phyloP scores from a whole-genome alignment of 2,329 filamentous ascomycete species.

The Sclerotinia nivalis region DNA sequence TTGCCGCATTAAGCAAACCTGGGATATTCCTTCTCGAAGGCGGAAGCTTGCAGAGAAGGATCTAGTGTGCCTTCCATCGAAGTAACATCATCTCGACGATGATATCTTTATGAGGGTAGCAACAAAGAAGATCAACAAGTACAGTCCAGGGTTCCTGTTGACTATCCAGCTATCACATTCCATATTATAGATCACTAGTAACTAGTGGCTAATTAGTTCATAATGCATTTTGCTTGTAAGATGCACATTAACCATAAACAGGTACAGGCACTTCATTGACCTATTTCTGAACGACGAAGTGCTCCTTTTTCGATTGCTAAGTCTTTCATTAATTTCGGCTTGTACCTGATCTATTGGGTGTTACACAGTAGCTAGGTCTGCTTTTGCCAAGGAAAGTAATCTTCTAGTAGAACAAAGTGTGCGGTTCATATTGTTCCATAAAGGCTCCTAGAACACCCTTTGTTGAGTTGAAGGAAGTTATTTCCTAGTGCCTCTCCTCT shows the following conservation, averaged over 20 bases:
- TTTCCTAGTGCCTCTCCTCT: background rate
- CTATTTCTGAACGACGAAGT: background rate
- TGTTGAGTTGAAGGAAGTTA: background rate
- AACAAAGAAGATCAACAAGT: background rate
- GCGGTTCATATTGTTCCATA: background rate
- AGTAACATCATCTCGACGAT: background rate
- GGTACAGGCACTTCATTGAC: background rate
- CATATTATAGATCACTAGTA: no score
- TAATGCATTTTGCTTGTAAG: background rate
- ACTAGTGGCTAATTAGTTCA: background rate
- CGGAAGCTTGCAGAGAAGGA: background rate
- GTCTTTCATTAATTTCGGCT: background rate
- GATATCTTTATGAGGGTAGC: no score
- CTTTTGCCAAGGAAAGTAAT: background rate
- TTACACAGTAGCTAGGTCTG: background rate
- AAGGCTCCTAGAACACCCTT: background rate
- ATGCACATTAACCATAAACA: background rate
- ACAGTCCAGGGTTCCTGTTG: background rate
- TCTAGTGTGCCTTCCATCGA: background rate
- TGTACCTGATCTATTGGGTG: background rate
- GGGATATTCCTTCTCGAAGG: constrained; percentile 11
- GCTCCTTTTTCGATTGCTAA: background rate
- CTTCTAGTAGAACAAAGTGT: background rate
- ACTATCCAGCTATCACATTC: background rate
- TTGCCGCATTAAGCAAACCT: background rate